Evolutionary conservation across 2,329 filamentous ascomycete genomes (phyloP).

Genomic region (Cryphonectria nitschkei): DNA sequence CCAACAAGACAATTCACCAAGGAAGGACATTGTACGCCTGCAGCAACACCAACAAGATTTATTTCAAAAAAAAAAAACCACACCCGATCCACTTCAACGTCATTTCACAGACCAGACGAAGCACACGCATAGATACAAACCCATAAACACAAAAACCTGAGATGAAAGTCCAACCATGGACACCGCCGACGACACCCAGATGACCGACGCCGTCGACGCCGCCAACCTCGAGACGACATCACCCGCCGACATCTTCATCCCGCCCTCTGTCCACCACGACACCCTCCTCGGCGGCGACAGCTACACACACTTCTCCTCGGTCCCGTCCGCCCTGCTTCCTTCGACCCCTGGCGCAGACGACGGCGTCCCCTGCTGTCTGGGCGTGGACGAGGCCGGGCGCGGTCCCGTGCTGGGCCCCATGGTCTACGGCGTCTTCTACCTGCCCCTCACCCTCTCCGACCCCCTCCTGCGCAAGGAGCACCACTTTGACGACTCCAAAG

Average conservation of each 20-base stretch:
- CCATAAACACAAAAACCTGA: neutral
- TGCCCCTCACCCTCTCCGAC: constrained; percentile 72
- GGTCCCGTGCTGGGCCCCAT: constrained; percentile 88
- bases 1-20: neutral
- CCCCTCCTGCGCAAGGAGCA: constrained; percentile 77
- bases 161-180: constrained; percentile 18
- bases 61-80: neutral
- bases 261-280: constrained; percentile 67
- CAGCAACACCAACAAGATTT: neutral
- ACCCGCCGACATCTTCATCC: constrained; percentile 56
- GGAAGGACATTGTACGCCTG: neutral
- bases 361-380: constrained; percentile 71
- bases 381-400: constrained; percentile 91
- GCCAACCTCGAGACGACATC: constrained; percentile 41
- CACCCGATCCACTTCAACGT: neutral
- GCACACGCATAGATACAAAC: neutral
- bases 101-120: neutral
- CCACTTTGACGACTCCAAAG: constrained; percentile 95
- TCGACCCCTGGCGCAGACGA: constrained; percentile 35
- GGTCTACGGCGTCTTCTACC: constrained; percentile 74
- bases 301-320: constrained; percentile 72
- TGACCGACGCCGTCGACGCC: constrained; percentile 39
- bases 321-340: constrained; percentile 63
- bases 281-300: constrained; percentile 66
- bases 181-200: constrained; percentile 50